These are phyloP conservation scores for Chiua virens DNA, from an alignment of 768 basidiomycete genomes.

Conservation along the genomic window DNA sequence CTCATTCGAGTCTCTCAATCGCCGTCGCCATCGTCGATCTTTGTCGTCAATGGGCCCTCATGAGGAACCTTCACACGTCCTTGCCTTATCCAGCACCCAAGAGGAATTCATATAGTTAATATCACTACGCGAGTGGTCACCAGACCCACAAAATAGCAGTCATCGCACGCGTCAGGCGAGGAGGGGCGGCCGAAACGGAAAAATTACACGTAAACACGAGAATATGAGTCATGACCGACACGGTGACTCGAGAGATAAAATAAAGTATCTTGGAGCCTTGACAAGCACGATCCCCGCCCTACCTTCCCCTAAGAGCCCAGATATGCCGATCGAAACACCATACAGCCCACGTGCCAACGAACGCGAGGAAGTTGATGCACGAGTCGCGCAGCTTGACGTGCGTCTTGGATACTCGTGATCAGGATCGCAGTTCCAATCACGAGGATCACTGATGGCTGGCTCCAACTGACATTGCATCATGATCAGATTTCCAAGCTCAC, in stretches of 20 bases:
- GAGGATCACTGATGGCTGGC: not conserved
- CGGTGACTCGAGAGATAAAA: not conserved
- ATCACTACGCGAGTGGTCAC: no score
- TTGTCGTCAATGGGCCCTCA: no score
- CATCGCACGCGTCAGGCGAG: no score
- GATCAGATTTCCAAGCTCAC: constrained; percentile 57
- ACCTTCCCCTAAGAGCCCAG: not conserved
- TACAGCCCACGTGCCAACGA: not conserved
- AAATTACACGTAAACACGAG: not conserved
- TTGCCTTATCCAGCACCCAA: no score
- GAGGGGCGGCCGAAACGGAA: not conserved
- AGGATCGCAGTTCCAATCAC: not conserved
- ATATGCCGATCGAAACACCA: constrained; percentile 4
- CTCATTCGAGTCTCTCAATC: no score
- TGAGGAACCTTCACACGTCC: no score
- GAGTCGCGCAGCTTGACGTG: constrained; percentile 17
- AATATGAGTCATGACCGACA: not conserved
- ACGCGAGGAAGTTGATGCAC: not conserved
- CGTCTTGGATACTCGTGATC: constrained; percentile 1
- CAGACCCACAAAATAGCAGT: no score
- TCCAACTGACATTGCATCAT: not conserved
- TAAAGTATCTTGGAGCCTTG: not conserved
- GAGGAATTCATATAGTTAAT: no score
- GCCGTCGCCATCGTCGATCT: no score
- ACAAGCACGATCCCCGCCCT: not conserved